These are phyloP conservation scores for Puya raimondii DNA, from an alignment of 176 grass and related monocot species.

Conservation along the genomic window DNA sequence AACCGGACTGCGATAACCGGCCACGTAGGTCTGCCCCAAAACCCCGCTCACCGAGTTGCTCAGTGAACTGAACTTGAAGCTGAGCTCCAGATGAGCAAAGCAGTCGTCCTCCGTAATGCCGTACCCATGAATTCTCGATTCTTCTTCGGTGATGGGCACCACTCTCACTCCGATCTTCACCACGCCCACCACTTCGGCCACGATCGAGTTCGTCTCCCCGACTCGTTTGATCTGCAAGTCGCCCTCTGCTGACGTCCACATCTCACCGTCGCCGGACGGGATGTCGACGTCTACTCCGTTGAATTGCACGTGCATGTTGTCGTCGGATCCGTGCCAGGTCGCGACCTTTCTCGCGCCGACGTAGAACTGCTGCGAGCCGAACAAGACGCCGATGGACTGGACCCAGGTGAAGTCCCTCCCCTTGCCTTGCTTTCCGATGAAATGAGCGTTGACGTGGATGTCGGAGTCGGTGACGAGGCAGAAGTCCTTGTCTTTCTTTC, in stretches of 20 bases:
- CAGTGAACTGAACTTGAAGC: constrained; percentile 3
- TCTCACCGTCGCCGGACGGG: background rate
- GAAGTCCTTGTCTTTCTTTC: background rate
- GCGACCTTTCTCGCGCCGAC: background rate
- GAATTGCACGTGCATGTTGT: background rate
- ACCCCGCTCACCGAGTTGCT: constrained; percentile 21
- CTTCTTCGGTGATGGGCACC: background rate
- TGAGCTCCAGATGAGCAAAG: background rate
- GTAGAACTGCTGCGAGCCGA: background rate
- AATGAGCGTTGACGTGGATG: background rate
- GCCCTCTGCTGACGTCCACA: background rate
- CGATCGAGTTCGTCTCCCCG: background rate
- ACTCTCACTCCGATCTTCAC: background rate
- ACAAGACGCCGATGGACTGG: constrained; percentile 1
- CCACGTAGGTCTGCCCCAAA: constrained; percentile 30
- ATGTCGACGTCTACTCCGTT: background rate
- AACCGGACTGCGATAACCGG: constrained; percentile 19
- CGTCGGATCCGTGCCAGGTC: background rate
- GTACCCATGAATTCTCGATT: background rate
- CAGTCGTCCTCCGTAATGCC: background rate
- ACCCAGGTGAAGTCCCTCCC: constrained; percentile 7
- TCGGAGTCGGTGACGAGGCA: background rate
- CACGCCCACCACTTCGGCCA: background rate
- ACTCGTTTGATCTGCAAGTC: background rate
- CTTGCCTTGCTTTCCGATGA: background rate